Evolutionary conservation across 768 basidiomycete genomes (phyloP), one percentile per base, ranked within the genome.

Genomic region (Pleurotus tuoliensis): DNA sequence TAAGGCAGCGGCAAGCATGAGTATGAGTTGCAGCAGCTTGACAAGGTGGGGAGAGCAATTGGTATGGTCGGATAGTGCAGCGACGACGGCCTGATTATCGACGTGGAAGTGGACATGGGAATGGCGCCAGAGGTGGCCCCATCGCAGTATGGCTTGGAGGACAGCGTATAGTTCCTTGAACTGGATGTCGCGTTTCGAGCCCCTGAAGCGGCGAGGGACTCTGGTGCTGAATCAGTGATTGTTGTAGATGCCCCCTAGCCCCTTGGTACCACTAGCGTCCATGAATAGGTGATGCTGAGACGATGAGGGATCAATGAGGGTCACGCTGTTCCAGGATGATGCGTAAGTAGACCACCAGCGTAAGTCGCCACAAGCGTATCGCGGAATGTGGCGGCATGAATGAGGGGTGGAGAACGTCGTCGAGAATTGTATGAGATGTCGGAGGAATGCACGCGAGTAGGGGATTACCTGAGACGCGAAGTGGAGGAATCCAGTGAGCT

Each of bases 111-210:
- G 53, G 25, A 73, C 60, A 37, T 72, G 69, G 15, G 44, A 34
- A 16, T 63, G 61, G 1, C 7, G 9, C 62, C 63, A 71, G 1
- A 9, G 7, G 20, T 68, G 46, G 0, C 67, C 69, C 70, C 69
- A 72, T 18, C 64, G 55, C 3, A 70, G 49, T 37, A 69, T 62
- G 2, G 69, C 67, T 4, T 72, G 66, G 1, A 72, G 58, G 2
- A 73, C 64, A 0, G 71, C 71, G 45, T 51, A 66, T 0, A 68
- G 50, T 53, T 72, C 71, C 53, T 74, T 74, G 59, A 70, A 68
- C 49, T 72, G 69, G 12, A 74, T 73, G 47, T 73, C 64, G 0
- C 50, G 30, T 0, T 13, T 13, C 11, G 30, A 34, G 30, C 30
- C 30, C 9, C 63, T 63, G 40, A 59, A 65, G 22, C 63, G 67